Conservation (phyloP, 2,329 filamentous ascomycete genomes). For the Fusarium sp. region DNA sequence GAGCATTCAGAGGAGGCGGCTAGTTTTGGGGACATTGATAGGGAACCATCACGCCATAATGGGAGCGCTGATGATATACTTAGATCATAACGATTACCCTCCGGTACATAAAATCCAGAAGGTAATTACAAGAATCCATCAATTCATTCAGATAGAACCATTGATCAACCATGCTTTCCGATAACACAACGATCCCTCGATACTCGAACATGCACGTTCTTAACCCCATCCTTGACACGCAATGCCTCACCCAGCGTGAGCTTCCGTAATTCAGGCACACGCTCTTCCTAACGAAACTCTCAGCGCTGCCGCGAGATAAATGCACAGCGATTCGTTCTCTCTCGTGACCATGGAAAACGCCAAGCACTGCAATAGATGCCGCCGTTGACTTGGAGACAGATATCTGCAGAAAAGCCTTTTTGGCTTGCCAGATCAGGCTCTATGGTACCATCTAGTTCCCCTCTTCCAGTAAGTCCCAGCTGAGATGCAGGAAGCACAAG, state of each 20-base stretch:
- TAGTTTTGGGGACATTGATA: not conserved
- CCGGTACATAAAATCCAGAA: rapidly evolving
- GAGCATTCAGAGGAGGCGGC: not conserved
- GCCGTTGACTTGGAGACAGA: rapidly evolving
- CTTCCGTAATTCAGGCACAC: not conserved
- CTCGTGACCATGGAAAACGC: rapidly evolving
- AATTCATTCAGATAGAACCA: not conserved
- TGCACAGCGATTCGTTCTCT: too few species aligned
- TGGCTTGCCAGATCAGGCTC: not conserved
- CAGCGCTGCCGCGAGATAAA: not conserved
- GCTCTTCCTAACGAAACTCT: not conserved
- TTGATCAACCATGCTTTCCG: rapidly evolving
- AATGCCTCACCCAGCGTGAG: rapidly evolving
- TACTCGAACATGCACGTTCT: rapidly evolving
- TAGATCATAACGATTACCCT: not conserved
- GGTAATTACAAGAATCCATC: not conserved
- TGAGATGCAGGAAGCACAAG: not conserved
- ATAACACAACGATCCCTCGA: rapidly evolving
- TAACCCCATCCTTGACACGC: rapidly evolving
- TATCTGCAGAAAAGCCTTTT: not conserved
- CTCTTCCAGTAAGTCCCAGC: not conserved
- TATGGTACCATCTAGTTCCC: not conserved
- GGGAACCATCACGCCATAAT: not conserved
- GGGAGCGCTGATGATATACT: not conserved
- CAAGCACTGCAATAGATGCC: not conserved